A percentile compares a stretch with the other conserved stretches of the same genome.
phyloP scores from a whole-genome alignment of 805 yeast genomes.

The Lachancea lanzarotensis region DNA sequence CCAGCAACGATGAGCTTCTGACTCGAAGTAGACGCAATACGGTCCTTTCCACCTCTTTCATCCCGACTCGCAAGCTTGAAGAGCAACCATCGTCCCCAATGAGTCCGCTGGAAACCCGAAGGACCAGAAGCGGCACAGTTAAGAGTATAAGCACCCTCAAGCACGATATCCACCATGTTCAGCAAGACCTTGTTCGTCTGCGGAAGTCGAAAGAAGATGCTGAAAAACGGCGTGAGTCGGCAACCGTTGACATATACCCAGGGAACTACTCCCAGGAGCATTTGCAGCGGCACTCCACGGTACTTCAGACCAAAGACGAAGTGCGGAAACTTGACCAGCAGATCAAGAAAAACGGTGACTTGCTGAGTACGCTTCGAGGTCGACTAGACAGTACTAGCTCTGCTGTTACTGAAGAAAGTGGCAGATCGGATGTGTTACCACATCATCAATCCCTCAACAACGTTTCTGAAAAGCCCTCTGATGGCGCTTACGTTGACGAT shows the following conservation, averaged over 20 bases:
- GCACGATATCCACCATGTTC: conserved; percentile 20
- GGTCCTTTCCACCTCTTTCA: conserved; percentile 31
- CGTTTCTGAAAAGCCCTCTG: not conserved
- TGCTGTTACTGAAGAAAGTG: not conserved
- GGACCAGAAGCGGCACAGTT: conserved; percentile 20
- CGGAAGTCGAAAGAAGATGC: conserved; percentile 23
- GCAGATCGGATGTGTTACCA: not conserved
- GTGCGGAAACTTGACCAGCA: conserved; percentile 28
- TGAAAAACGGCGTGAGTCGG: conserved; percentile 23
- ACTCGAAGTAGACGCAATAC: conserved; percentile 19
- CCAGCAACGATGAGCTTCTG: conserved; percentile 6
- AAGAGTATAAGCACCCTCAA: conserved; percentile 18
- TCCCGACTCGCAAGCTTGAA: conserved; percentile 26
- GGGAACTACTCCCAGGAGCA: conserved; percentile 34
- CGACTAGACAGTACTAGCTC: conserved; percentile 17
- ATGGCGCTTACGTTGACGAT: conserved; percentile 1
- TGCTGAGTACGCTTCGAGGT: conserved; percentile 19
- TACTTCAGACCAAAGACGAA: conserved; percentile 30
- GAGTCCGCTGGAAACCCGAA: conserved; percentile 23
- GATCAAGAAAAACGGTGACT: conserved; percentile 25
- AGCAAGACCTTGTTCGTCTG: conserved; percentile 17
- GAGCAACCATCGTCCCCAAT: conserved; percentile 23
- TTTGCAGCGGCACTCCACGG: conserved; percentile 30
- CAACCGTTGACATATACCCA: conserved; percentile 27
- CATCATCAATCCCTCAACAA: not conserved